Evolutionary conservation across 2,329 filamentous ascomycete genomes (phyloP).

Genomic region (Fragosphaeria purpurea): DNA sequence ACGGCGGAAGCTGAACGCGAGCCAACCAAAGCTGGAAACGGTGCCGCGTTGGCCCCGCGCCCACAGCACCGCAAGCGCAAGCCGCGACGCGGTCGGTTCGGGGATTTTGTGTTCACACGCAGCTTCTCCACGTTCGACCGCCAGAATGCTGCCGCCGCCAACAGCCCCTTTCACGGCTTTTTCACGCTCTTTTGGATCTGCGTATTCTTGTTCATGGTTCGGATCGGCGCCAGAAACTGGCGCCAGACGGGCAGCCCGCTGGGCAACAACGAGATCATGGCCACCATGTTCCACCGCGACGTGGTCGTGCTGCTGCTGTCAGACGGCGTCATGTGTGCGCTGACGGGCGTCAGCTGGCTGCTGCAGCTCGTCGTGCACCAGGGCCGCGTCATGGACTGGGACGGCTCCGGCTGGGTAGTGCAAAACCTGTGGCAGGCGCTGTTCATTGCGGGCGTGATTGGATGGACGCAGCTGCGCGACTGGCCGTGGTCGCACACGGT

Average conservation of each 20-base stretch:
- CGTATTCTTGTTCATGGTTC: conserved; percentile 55
- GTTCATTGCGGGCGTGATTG: conserved; percentile 53
- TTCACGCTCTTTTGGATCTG: conserved; percentile 71
- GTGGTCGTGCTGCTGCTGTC: conserved; percentile 48
- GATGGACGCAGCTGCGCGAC: conserved; percentile 57
- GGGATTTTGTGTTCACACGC: conserved; percentile 58
- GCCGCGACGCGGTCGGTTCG: conserved; percentile 24
- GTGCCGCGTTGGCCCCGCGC: conserved; percentile 6
- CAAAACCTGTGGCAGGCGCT: conserved; percentile 63
- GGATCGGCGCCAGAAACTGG: conserved; percentile 60
- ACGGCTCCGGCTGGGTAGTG: conserved; percentile 58
- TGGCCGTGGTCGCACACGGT: conserved; percentile 81
- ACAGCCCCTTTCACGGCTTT: conserved; percentile 68
- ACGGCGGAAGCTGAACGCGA: background rate
- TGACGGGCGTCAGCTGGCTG: conserved; percentile 54
- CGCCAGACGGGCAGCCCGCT: conserved; percentile 56
- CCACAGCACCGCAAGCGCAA: conserved; percentile 2
- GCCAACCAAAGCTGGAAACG: conserved; percentile 5
- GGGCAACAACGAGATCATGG: conserved; percentile 62
- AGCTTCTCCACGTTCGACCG: conserved; percentile 68
- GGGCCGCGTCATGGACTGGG: conserved; percentile 54
- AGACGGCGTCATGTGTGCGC: conserved; percentile 58
- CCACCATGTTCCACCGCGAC: conserved; percentile 50
- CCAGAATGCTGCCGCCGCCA: conserved; percentile 53
- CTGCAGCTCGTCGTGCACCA: conserved; percentile 51